Conservation (phyloP, 331 rosid genomes). For the Phaseolus coccineus region DNA sequence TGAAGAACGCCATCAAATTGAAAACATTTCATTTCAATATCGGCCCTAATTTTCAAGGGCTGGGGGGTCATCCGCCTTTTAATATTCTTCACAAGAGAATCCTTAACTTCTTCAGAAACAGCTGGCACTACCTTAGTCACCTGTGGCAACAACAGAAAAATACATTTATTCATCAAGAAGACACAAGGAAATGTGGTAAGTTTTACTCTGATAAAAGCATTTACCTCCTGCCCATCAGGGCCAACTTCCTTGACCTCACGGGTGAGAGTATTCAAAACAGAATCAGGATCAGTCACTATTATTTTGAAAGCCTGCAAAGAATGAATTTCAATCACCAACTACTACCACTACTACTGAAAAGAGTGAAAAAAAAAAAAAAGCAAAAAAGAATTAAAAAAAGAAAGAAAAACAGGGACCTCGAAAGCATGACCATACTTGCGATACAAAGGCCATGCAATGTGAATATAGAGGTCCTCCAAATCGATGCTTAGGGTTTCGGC, state of each 20-base stretch:
- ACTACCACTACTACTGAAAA: background rate
- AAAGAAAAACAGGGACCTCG: slow-evolving; percentile 59
- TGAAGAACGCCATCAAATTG: slow-evolving; percentile 97
- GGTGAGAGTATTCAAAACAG: slow-evolving; percentile 78
- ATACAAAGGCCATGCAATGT: slow-evolving; percentile 95
- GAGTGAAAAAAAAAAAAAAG: background rate
- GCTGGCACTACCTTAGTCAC: slow-evolving; percentile 89
- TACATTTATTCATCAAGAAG: slow-evolving; percentile 21
- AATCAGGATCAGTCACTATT: slow-evolving; percentile 88
- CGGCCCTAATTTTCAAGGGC: slow-evolving; percentile 95
- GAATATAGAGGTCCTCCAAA: slow-evolving; percentile 90
- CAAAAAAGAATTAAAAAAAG: background rate
- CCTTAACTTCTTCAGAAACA: slow-evolving; percentile 86
- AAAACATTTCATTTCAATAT: slow-evolving; percentile 96
- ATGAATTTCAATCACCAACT: slow-evolving; percentile 22
- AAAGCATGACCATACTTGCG: slow-evolving; percentile 96
- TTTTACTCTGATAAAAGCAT: background rate
- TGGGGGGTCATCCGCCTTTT: slow-evolving; percentile 97
- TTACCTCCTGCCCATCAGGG: slow-evolving; percentile 96
- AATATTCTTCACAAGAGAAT: slow-evolving; percentile 76
- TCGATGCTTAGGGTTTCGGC: slow-evolving; percentile 82
- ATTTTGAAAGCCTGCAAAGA: slow-evolving; percentile 85
- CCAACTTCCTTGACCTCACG: slow-evolving; percentile 85
- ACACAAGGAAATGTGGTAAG: slow-evolving; percentile 3
- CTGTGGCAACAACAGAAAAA: slow-evolving; percentile 46